Percentiles rank a stretch among this genome's conserved stretches.
Conservation (phyloP, 2,329 filamentous ascomycete genomes). For the Xylariaceae sp. region DNA sequence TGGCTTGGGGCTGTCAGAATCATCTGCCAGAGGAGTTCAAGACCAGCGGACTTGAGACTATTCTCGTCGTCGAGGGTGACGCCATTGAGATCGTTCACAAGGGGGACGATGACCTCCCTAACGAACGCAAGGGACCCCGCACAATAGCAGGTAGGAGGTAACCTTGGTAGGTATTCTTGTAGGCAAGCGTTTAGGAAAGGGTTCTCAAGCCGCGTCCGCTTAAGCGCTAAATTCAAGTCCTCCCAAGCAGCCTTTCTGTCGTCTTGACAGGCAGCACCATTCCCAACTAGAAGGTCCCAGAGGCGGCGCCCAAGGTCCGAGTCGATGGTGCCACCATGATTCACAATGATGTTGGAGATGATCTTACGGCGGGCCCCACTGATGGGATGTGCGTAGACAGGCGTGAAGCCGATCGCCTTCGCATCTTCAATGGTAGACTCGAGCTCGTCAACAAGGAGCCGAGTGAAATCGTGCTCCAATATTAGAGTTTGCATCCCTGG, state of each 20-base stretch:
- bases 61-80: slow-evolving; percentile 55
- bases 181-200: slow-evolving; percentile 59
- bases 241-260: slow-evolving; percentile 72
- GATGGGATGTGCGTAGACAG: slow-evolving; percentile 50
- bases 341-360: slow-evolving; percentile 58
- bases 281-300: slow-evolving; percentile 75
- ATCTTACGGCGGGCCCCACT: slow-evolving; percentile 61
- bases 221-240: slow-evolving; percentile 56
- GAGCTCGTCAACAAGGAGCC: slow-evolving; percentile 66
- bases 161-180: slow-evolving; percentile 56
- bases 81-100: slow-evolving; percentile 48
- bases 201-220: slow-evolving; percentile 50
- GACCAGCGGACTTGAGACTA: slow-evolving; percentile 54
- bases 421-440: slow-evolving; percentile 55
- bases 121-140: slow-evolving; percentile 66
- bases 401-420: slow-evolving; percentile 44
- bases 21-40: slow-evolving; percentile 82
- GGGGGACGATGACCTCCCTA: slow-evolving; percentile 51
- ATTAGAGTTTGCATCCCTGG: slow-evolving; percentile 61
- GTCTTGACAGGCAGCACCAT: slow-evolving; percentile 57
- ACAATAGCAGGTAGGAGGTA: slow-evolving; percentile 63
- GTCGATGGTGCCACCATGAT: slow-evolving; percentile 64
- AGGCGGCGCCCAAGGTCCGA: slow-evolving; percentile 63
- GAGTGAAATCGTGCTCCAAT: slow-evolving; percentile 62
- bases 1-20: slow-evolving; percentile 69